Evolutionary conservation across 169 alveolate species (phyloP), one percentile per base, ranked within the genome.

Genomic region (Hepatocystis sp.): DNA sequence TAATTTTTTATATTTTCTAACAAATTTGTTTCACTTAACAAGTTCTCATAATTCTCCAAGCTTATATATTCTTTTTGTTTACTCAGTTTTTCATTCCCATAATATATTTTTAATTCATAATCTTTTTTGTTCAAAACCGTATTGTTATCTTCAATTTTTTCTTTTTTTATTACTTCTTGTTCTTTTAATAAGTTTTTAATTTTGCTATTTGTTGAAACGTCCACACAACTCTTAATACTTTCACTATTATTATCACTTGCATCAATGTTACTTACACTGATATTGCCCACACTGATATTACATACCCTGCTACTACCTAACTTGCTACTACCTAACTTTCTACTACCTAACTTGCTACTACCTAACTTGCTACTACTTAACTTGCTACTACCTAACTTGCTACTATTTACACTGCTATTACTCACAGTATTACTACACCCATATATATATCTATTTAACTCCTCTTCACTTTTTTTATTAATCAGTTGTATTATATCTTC

Each of bases 1-100:
- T 63, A 81, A 34, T 34, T 63, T 63, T 81, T 81, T 51, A 81
- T 30, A 49, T 25, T 81, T 19, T 81, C 64, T 81, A 81, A 40
- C 7, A 63, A 21, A 65, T 81, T 36, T 40, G 60, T 51, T 66
- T 23, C 27, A 21, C 51, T 32, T 4, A 63, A 39, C 52, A 78
- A 42, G 8, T 49, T 61, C 36, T 81, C 89, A 42, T 81, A 81
- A 52, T 81, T 61, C 34, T 52, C 67, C 40, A 60, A 56, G 5
- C 68, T 47, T 63, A 81, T 28, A 56, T 81, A 81, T 34, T 81
- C 89, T 19, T 63, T 66, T 61, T 81, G 89, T 21, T 81, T 81
- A n/a, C 17, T 52, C 39, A 81, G 21, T n/a, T 64, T 61, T 27
- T 65, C 84, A 40, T 61, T 40, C 11, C 56, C 53, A 10, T 36